Evolutionary conservation across 2,329 filamentous ascomycete genomes (phyloP).

Genomic region (Cladosporium sp.): DNA sequence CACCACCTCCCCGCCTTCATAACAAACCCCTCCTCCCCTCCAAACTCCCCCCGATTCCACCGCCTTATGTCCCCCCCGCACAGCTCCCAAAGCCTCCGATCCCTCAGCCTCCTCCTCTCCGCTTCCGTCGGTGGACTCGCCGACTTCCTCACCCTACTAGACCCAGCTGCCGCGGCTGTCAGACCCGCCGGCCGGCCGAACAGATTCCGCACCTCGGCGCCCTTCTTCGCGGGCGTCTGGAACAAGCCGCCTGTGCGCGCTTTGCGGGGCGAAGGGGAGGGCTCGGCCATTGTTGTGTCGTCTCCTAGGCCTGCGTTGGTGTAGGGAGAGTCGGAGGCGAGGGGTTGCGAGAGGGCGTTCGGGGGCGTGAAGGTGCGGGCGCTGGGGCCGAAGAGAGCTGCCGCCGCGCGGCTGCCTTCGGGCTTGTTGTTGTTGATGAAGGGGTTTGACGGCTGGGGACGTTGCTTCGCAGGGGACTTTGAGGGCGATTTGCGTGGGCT

Average conservation of each 20-base stretch:
- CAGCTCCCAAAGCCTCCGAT: conserved; percentile 25
- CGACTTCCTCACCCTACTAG: conserved; percentile 11
- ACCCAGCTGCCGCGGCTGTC: background rate
- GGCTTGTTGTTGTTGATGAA: conserved; percentile 1
- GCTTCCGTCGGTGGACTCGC: conserved; percentile 14
- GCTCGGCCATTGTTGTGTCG: conserved; percentile 11
- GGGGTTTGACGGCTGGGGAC: background rate
- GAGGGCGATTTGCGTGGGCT: conserved; percentile 29
- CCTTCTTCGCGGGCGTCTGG: conserved; percentile 11
- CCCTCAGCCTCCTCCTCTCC: conserved; percentile 16
- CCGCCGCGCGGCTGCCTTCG: conserved; percentile 16
- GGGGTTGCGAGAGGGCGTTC: conserved; percentile 18
- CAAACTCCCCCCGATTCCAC: conserved; percentile 33
- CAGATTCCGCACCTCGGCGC: background rate
- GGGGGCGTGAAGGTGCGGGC: conserved; percentile 24
- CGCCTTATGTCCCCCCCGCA: conserved; percentile 27
- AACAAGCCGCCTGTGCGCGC: conserved; percentile 11
- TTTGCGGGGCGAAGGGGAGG: conserved; percentile 22
- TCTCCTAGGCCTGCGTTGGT: background rate
- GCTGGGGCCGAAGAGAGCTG: conserved; percentile 3
- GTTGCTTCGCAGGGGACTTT: conserved; percentile 21
- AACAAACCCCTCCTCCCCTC: conserved; percentile 20
- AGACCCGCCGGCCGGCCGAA: conserved; percentile 2
- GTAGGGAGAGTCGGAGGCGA: conserved; percentile 23
- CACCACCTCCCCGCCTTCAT: conserved; percentile 29